Evolutionary conservation across 208 protist species (phyloP).

Genomic region (Crithidia sp.): DNA sequence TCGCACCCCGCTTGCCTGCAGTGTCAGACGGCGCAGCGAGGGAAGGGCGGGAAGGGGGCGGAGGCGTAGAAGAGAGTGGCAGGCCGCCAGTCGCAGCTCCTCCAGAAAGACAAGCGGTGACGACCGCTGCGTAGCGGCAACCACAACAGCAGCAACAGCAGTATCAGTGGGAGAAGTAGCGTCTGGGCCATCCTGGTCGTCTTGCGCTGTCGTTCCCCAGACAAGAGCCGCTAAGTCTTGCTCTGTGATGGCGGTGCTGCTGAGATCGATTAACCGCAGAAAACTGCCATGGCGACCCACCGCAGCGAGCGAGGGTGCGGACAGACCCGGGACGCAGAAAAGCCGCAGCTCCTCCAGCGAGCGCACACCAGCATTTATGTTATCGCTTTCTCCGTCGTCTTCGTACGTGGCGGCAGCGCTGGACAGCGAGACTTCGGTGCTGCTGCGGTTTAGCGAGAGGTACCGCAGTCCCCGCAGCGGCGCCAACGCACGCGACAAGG

Average conservation of each 20-base stretch:
- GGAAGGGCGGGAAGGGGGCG: slow-evolving; percentile 21
- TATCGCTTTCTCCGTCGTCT: neutral
- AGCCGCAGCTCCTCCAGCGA: slow-evolving; percentile 17
- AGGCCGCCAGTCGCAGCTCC: slow-evolving; percentile 28
- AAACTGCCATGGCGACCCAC: slow-evolving; percentile 12
- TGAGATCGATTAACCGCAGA: slow-evolving; percentile 29
- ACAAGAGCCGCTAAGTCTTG: slow-evolving; percentile 19
- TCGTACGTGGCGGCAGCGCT: neutral
- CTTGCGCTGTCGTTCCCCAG: neutral
- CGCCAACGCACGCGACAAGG: too few relatives aligned
- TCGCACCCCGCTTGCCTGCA: slow-evolving; percentile 23
- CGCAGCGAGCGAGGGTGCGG: slow-evolving; percentile 4
- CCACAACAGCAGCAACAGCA: too few relatives aligned
- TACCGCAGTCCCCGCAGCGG: slow-evolving; percentile 15
- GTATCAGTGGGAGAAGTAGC: too few relatives aligned
- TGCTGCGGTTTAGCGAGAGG: slow-evolving; percentile 12
- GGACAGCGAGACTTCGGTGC: neutral
- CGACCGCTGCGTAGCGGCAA: neutral
- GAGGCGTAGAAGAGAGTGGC: slow-evolving; percentile 18
- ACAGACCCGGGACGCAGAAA: slow-evolving; percentile 15
- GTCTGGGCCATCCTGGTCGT: too few relatives aligned
- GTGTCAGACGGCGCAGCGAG: slow-evolving; percentile 17
- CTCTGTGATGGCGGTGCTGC: slow-evolving; percentile 21
- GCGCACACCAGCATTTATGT: neutral
- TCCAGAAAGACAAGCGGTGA: slow-evolving; percentile 23